Conservation (phyloP, 1,284 basidiomycete species). For the Limonomyces culmigenus region DNA sequence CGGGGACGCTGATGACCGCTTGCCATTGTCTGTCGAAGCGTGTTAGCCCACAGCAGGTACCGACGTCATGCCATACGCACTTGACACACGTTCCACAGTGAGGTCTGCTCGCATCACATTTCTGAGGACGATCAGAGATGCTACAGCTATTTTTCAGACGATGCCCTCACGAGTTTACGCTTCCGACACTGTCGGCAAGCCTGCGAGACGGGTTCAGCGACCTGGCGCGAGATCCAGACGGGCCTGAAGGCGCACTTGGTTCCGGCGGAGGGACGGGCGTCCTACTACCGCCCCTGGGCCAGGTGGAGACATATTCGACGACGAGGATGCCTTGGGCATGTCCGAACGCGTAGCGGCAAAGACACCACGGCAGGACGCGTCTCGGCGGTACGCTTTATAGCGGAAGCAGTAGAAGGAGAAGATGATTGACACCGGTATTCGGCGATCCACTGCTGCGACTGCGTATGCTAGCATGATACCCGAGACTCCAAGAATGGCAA, state of each 20-base stretch:
- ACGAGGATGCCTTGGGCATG: slow-evolving; percentile 47
- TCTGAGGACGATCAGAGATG: slow-evolving; percentile 24
- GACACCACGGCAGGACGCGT: neutral
- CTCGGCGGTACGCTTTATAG: neutral
- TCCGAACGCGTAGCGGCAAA: slow-evolving; percentile 1
- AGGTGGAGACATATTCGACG: slow-evolving; percentile 3
- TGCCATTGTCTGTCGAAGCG: slow-evolving; percentile 51
- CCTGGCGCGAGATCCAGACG: slow-evolving; percentile 4
- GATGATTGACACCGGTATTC: neutral
- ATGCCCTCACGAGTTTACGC: slow-evolving; percentile 49
- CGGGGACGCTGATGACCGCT: slow-evolving; percentile 59
- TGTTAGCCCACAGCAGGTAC: too few species aligned
- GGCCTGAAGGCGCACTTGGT: slow-evolving; percentile 33
- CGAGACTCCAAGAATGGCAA: too few species aligned
- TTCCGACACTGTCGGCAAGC: slow-evolving; percentile 68
- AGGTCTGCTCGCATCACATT: slow-evolving; percentile 69
- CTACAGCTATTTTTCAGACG: neutral
- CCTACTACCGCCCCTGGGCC: slow-evolving; percentile 11
- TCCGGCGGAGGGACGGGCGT: slow-evolving; percentile 56
- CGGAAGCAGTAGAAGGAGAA: neutral
- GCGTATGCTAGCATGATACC: too few species aligned
- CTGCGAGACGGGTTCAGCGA: slow-evolving; percentile 17
- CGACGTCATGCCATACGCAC: too few species aligned
- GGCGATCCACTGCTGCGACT: neutral
- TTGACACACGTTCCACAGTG: slow-evolving; percentile 72